Evolutionary conservation across 2,329 filamentous ascomycete genomes (phyloP), one percentile per base, ranked within the genome.

Genomic region (Clarireedia sp.): DNA sequence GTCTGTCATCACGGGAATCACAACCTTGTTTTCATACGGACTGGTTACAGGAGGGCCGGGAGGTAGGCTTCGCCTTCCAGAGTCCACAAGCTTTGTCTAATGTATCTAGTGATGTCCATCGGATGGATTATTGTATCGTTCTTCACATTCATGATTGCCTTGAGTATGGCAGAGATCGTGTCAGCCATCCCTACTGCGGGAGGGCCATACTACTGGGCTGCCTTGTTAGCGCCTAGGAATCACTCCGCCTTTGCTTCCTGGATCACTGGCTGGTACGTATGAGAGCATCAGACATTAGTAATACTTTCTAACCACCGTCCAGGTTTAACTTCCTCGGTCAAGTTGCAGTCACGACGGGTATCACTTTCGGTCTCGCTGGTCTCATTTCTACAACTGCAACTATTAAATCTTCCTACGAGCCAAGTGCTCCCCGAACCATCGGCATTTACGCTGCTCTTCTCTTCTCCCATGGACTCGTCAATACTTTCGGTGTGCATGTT

Each of bases 171-270:
- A 17, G 79, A 82, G 64, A 79, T 82, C 61, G 78, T 80, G 6
- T 79, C 76, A 5, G 79, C 80, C 0, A 79, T 82, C 57, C 80
- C 80, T 0, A 81, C 78, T 1, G 75, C 73, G 46, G 80, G 79
- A 40, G 80, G 80, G 1, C 79, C 79, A 1, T 83, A 83, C 63
- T 82, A 81, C 66, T 83, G 80, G 80, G 73, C 78, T 1, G 79
- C 79, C 1, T 74, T 81, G 60, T 72, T 83, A 33, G 78, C 80
- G 2, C 78, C 78, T 1, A 69, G 71, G 5, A 65, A 69, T 54
- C 67, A 71, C 55, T 73, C 72, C 2, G 72, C 74, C 2, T 76
- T 75, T 64, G 71, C 70, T 41, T 70, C 70, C 21, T 77, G 75
- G 74, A 70, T 75, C 33, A 75, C 74, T n/a, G 75, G 74, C 24